Conservation (phyloP, 139 green algal genomes). For the Zygnema circumcarinatum region DNA sequence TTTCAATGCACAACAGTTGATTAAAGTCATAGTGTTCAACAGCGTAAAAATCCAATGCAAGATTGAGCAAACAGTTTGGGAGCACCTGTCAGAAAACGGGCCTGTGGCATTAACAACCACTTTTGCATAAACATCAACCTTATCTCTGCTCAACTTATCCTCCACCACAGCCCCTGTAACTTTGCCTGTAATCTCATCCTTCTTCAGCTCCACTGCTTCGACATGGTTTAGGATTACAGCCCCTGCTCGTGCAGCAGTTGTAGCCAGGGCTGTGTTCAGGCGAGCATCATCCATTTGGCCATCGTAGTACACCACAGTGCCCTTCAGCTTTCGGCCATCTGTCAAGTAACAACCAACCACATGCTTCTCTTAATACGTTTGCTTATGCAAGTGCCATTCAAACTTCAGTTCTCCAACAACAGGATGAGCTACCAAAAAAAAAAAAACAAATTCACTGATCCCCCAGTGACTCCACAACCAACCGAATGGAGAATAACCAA, state of each 20-base stretch:
- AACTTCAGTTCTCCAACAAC: background rate
- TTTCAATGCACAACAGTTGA: no score
- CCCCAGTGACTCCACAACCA: no score
- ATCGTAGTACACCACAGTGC: constrained; percentile 85
- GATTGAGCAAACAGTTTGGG: no score
- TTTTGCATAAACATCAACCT: constrained; percentile 74
- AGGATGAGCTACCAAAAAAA: background rate
- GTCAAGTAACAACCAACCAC: background rate
- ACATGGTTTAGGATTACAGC: constrained; percentile 87
- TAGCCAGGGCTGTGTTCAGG: constrained; percentile 84
- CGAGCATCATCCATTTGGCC: constrained; percentile 97
- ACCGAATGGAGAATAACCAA: no score
- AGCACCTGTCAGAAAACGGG: constrained; percentile 75
- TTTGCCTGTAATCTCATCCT: constrained; percentile 50
- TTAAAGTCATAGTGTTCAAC: no score
- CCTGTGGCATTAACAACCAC: constrained; percentile 92
- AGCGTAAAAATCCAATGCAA: no score
- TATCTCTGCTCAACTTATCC: constrained; percentile 71
- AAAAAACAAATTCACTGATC: no score
- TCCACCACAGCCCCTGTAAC: constrained; percentile 70
- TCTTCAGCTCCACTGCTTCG: constrained; percentile 66
- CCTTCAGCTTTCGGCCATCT: constrained; percentile 73
- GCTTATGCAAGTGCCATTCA: background rate
- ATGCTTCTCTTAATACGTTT: background rate
- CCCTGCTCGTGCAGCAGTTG: constrained; percentile 84